Evolutionary conservation across 1,284 basidiomycete genomes (phyloP).

Genomic region (Psilocybe mexicana): DNA sequence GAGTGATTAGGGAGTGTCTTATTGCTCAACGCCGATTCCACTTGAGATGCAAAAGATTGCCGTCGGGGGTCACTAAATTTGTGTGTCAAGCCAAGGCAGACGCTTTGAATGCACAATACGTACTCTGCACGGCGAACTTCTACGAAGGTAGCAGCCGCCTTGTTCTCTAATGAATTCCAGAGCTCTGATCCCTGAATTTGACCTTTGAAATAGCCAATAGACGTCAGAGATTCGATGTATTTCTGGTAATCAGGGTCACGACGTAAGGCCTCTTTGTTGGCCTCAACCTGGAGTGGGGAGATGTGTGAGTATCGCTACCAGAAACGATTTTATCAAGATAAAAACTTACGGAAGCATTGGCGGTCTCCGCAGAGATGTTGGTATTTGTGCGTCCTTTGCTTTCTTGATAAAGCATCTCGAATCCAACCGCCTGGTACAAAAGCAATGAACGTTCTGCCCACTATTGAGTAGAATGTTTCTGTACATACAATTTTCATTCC

Average conservation of each 20-base stretch:
- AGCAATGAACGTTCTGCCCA: conserved; percentile 3
- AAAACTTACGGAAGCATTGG: conserved; percentile 49
- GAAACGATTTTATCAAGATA: not conserved
- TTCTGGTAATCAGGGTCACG: conserved; percentile 63
- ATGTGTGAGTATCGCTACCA: not conserved
- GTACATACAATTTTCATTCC: conserved; percentile 86
- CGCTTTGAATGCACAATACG: conserved; percentile 13
- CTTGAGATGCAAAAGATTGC: conserved; percentile 72
- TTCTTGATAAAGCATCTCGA: conserved; percentile 93
- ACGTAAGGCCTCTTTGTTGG: conserved; percentile 64
- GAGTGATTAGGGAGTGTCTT: conserved; percentile 24
- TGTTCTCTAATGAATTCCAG: conserved; percentile 74
- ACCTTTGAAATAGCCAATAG: conserved; percentile 72
- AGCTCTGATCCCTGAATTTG: conserved; percentile 75
- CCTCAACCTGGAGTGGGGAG: conserved; percentile 45
- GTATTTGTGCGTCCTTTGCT: conserved; percentile 54
- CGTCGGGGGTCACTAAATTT: conserved; percentile 53
- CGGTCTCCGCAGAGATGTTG: conserved; percentile 37
- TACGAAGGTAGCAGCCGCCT: conserved; percentile 70
- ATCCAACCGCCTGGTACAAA: conserved; percentile 75
- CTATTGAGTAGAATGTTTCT: not conserved
- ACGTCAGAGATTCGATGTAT: conserved; percentile 67
- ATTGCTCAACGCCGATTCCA: conserved; percentile 61
- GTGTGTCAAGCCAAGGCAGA: not conserved
- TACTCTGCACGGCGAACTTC: conserved; percentile 67